These are phyloP conservation scores for Hypoxylon sp. DNA, from an alignment of 2,329 filamentous ascomycete genomes.

Conservation along the genomic window DNA sequence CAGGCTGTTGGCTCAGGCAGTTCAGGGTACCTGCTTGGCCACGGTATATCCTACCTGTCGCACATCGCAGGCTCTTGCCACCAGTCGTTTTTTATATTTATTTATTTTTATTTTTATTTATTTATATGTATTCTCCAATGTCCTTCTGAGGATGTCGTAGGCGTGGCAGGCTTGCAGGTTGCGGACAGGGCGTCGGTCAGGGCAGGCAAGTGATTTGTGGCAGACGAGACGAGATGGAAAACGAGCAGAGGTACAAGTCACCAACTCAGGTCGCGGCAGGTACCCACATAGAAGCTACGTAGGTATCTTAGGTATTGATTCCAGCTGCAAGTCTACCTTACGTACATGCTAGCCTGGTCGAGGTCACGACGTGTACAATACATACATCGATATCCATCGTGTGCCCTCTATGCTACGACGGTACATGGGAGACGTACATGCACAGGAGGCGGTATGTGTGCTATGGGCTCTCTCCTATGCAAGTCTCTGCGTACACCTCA, in stretches of 20 bases:
- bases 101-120: too few species aligned
- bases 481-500: too few species aligned
- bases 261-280: conserved; percentile 22
- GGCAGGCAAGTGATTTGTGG: conserved; percentile 30
- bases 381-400: background rate
- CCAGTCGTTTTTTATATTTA: background rate
- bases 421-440: too few species aligned
- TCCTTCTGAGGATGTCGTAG: too few species aligned
- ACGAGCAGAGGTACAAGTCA: background rate
- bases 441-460: too few species aligned
- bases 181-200: conserved; percentile 10
- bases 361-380: conserved; percentile 25
- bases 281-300: conserved; percentile 29
- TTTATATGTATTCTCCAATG: too few species aligned
- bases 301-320: conserved; percentile 32
- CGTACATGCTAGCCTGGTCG: conserved; percentile 22
- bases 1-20: conserved; percentile 7
- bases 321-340: conserved; percentile 34
- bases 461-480: too few species aligned
- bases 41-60: too few species aligned
- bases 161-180: conserved; percentile 1
- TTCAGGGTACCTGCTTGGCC: too few species aligned
- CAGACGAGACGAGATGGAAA: conserved; percentile 20
- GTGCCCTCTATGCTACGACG: too few species aligned
- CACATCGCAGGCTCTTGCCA: background rate